Base-by-base conservation (phyloP, 441 rosid species). In the Viola pubescens region DNA sequence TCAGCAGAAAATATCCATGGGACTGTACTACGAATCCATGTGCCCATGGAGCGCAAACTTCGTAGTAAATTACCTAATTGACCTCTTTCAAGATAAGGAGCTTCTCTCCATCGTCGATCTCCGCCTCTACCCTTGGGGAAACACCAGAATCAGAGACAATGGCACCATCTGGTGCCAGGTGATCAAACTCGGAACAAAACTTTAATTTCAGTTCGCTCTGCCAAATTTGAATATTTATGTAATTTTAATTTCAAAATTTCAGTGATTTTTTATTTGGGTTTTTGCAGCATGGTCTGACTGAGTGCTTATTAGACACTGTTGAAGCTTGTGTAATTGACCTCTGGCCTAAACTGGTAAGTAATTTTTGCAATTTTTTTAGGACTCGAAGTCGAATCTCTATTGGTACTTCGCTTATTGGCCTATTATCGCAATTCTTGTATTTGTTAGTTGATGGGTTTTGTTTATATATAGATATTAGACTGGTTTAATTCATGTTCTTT, bases 261-360 rank as follows among this genome's bases (percentile, higher is more conserved):
- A 37, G 19, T 4, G 40, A 37, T 48, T n/a, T 10, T 3, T 5
- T 8, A 19, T 19, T 19, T 19, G 26, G 56, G 42, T 49, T 57
- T 47, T 71, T 72, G 81, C 86, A 86, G 97, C 98, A 89, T 12
- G 98, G 97, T 40, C 83, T 81, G 0, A 64, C 37, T 41, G 97
- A 92, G 62, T 92, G 98, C 75, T 66, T 86, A 4, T 76, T 92
- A 74, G 83, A 89, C 72, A 86, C 94, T 0, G 82, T 92, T 48
- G 97, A 92, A 74, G 97, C 96, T 10, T 92, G 98, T 60, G 97
- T 91, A 0, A 76, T 92, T 50, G 73, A 81, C 55, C 58, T 61
- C 58, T 92, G 96, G 96, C 94, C 95, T 48, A 56, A 79, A 48
- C 50, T 86, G 87, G 98, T 92, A 44, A 75, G 74, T 19, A 19